A percentile compares a stretch with the other conserved stretches of the same genome.
These are phyloP conservation scores for Pyricularia pennisetigena DNA, from an alignment of 2,329 filamentous ascomycete genomes.

Conservation along the genomic window DNA sequence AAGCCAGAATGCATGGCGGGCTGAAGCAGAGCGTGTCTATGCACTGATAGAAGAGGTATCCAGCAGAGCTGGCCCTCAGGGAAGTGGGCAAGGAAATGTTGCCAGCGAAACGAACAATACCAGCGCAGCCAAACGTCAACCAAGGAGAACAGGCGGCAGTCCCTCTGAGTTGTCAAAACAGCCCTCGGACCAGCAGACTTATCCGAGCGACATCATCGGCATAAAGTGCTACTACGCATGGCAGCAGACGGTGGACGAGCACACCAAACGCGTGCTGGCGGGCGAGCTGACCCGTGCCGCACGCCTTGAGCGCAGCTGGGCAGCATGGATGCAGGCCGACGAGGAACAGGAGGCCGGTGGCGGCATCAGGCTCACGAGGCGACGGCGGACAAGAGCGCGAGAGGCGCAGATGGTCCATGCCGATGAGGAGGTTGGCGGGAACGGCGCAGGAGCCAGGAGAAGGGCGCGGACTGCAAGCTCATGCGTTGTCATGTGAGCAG, in stretches of 20 bases:
- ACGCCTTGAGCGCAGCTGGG: constrained; percentile 84
- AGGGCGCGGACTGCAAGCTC: background rate
- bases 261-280: constrained; percentile 73
- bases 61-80: background rate
- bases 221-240: constrained; percentile 93
- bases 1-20: background rate
- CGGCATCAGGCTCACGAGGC: constrained; percentile 55
- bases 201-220: constrained; percentile 69
- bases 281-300: constrained; percentile 67
- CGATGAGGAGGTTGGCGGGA: constrained; percentile 65
- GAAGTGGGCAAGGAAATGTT: background rate
- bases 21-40: background rate
- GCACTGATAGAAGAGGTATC: background rate
- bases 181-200: constrained; percentile 30
- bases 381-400: constrained; percentile 55
- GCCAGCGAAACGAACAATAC: background rate
- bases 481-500: background rate
- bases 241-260: constrained; percentile 91
- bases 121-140: background rate
- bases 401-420: constrained; percentile 75
- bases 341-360: constrained; percentile 71
- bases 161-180: background rate
- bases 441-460: constrained; percentile 8
- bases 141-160: background rate
- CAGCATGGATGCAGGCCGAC: constrained; percentile 84